These are phyloP conservation scores for Acanthamoeba sp. DNA, from an alignment of 208 protist genomes.

Conservation along the genomic window DNA sequence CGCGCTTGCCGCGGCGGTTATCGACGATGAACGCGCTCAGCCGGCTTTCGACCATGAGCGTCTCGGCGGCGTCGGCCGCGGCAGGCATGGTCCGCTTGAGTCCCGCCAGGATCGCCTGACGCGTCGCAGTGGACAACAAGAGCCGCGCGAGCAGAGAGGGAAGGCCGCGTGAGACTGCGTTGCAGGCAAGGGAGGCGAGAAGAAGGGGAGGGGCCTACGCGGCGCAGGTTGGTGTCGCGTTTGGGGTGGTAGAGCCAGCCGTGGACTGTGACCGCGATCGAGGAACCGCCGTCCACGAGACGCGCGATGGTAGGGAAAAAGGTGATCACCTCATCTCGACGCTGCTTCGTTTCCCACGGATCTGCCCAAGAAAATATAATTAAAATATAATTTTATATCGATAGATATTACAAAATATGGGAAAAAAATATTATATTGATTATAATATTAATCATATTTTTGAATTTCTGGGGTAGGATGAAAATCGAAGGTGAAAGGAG, in stretches of 20 bases:
- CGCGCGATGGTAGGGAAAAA: conserved; percentile 48
- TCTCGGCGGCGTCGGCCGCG: conserved; percentile 28
- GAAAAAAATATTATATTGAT: too few species aligned
- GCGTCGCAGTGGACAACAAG: too few species aligned
- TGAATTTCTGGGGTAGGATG: neutral
- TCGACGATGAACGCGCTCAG: conserved; percentile 56
- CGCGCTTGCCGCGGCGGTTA: conserved; percentile 56
- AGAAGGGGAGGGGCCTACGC: neutral
- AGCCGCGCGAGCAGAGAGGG: too few species aligned
- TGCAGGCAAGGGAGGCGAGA: too few species aligned
- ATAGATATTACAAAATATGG: neutral
- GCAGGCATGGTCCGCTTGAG: conserved; percentile 41
- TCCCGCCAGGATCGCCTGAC: conserved; percentile 18
- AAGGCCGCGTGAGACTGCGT: too few species aligned
- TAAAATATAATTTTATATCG: neutral
- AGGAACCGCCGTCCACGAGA: neutral
- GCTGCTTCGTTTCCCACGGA: conserved; percentile 49
- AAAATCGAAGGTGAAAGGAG: neutral
- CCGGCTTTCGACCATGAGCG: conserved; percentile 28
- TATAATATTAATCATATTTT: too few species aligned
- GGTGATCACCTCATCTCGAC: conserved; percentile 32
- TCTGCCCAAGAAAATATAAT: neutral
- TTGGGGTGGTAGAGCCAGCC: conserved; percentile 68
- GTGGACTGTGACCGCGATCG: conserved; percentile 51
- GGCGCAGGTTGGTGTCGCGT: conserved; percentile 33